Conservation (phyloP, 306 rosid species). For the Abrus precatorius region DNA sequence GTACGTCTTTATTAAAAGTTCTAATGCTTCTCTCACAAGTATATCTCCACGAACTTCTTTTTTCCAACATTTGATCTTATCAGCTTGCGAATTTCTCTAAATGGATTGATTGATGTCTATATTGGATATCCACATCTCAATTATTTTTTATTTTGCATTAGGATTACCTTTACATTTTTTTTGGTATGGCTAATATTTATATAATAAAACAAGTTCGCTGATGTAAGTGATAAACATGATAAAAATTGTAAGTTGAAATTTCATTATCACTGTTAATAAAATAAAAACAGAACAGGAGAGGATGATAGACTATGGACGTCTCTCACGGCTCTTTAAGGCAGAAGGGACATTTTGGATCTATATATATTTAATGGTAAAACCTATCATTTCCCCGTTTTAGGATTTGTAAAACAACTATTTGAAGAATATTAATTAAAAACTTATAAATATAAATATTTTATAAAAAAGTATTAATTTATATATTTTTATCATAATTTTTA, state of each 20-base stretch:
- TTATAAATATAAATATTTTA: no score
- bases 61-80: not conserved
- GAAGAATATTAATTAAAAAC: no score
- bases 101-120: conserved; percentile 7
- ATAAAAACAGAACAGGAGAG: not conserved
- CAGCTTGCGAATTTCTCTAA: not conserved
- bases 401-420: no score
- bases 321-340: no score
- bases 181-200: not conserved
- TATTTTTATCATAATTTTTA: no score
- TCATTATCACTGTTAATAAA: not conserved
- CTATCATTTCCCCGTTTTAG: no score
- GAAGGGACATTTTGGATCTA: no score
- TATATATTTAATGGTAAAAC: no score
- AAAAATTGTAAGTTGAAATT: no score
- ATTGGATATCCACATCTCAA: conserved; percentile 16
- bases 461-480: no score
- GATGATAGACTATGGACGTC: not conserved
- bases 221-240: not conserved
- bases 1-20: no score
- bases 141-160: not conserved
- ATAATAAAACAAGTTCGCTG: not conserved
- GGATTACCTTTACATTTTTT: not conserved
- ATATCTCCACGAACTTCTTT: not conserved
- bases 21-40: not conserved